A percentile compares a stretch with the other conserved stretches of the same genome.
Evolutionary conservation across 148 eudicot species (phyloP).

Genomic region (Heliamphora exappendiculata): DNA sequence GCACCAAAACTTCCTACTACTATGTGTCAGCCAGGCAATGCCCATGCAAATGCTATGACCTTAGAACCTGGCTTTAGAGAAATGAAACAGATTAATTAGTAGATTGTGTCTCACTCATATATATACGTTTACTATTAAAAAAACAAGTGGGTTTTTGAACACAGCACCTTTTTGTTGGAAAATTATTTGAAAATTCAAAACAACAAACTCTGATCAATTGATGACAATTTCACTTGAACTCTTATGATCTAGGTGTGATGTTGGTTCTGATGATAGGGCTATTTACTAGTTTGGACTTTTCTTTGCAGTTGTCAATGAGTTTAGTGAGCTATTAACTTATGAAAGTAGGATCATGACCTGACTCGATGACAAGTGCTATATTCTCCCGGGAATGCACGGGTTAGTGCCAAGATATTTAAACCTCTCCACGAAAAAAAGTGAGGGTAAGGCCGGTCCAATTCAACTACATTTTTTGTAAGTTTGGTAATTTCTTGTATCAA

Average conservation of each 20-base stretch:
- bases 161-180: constrained; percentile 1
- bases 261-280: neutral
- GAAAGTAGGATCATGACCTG: neutral
- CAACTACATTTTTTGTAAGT: neutral
- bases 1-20: constrained; percentile 2
- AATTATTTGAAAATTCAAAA: neutral
- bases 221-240: neutral
- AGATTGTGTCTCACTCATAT: too few relatives aligned
- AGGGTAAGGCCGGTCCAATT: neutral
- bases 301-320: neutral
- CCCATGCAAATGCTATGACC: constrained; percentile 9
- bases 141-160: neutral
- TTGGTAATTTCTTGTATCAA: neutral
- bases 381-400: too few relatives aligned
- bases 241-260: neutral
- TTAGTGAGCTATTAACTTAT: neutral
- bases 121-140: too few relatives aligned
- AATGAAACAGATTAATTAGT: too few relatives aligned
- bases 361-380: too few relatives aligned
- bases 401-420: neutral
- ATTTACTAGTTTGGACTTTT: neutral
- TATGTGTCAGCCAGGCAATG: neutral
- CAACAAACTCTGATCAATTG: neutral
- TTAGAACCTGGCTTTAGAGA: neutral
- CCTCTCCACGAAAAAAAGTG: neutral